A percentile compares a stretch with the other conserved stretches of the same genome.
Conservation (phyloP, 257 asterid genomes). For the Rhazya stricta region DNA sequence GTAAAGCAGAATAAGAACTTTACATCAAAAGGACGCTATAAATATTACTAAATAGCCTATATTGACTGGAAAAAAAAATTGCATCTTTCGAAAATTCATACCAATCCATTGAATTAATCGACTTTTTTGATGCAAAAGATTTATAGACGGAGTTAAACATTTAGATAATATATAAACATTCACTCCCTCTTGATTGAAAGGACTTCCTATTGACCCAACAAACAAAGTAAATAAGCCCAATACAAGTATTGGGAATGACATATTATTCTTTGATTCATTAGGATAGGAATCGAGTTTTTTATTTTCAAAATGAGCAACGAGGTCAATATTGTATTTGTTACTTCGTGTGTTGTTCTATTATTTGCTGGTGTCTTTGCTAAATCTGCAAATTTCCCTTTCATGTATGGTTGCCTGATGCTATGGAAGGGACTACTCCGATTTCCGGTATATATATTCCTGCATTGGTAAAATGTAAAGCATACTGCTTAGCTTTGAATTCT, state of each 20-base stretch:
- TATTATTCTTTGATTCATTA: neutral
- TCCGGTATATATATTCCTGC: no score
- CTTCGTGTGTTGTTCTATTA: no score
- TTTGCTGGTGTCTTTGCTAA: neutral
- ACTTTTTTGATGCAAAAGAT: neutral
- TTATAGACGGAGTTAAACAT: no score
- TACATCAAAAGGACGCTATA: no score
- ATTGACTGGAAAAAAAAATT: neutral
- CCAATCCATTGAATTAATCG: neutral
- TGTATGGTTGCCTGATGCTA: neutral
- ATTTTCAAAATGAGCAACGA: no score
- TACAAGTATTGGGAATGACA: neutral
- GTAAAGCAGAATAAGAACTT: no score
- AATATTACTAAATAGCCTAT: neutral
- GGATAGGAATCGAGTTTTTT: neutral
- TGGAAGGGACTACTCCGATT: neutral
- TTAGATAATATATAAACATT: no score
- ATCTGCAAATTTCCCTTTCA: neutral
- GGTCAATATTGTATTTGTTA: no score
- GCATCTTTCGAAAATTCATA: neutral
- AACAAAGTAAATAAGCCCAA: neutral
- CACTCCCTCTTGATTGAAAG: neutral
- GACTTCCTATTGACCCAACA: neutral
- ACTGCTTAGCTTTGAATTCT: neutral
- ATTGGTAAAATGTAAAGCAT: neutral